Conservation (phyloP, 495 filamentous ascomycete genomes). For the Penicillium lividum region DNA sequence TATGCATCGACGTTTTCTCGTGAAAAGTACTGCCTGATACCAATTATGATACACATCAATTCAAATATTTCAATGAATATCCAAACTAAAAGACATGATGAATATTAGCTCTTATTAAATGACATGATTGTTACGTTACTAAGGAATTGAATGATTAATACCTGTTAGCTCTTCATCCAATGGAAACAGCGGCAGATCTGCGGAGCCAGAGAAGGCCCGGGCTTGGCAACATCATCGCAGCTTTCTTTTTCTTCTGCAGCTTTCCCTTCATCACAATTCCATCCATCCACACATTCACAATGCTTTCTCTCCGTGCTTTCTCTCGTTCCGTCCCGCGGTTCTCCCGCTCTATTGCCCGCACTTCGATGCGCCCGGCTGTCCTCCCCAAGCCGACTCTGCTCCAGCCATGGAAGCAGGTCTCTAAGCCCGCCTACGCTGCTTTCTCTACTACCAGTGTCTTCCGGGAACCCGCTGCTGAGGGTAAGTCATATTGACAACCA, state of each 20-base stretch:
- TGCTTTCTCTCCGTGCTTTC: constrained; percentile 74
- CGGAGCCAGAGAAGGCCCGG: constrained; percentile 21
- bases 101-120: neutral
- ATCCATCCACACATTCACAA: constrained; percentile 46
- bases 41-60: constrained; percentile 3
- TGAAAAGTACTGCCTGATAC: constrained; percentile 6
- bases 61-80: neutral
- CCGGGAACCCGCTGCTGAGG: constrained; percentile 58
- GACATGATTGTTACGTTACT: no score
- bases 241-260: constrained; percentile 25
- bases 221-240: constrained; percentile 47
- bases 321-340: constrained; percentile 72
- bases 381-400: constrained; percentile 46
- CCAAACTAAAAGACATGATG: neutral
- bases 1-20: constrained; percentile 8
- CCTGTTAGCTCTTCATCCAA: neutral
- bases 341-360: constrained; percentile 58
- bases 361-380: constrained; percentile 48
- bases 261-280: constrained; percentile 20
- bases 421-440: constrained; percentile 60
- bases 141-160: neutral
- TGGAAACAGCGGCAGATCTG: constrained; percentile 21
- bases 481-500: constrained; percentile 32
- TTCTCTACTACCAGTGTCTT: constrained; percentile 71
- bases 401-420: constrained; percentile 52